Base-by-base conservation (phyloP, 495 filamentous ascomycete species). In the Venustampulla echinocandica region DNA sequence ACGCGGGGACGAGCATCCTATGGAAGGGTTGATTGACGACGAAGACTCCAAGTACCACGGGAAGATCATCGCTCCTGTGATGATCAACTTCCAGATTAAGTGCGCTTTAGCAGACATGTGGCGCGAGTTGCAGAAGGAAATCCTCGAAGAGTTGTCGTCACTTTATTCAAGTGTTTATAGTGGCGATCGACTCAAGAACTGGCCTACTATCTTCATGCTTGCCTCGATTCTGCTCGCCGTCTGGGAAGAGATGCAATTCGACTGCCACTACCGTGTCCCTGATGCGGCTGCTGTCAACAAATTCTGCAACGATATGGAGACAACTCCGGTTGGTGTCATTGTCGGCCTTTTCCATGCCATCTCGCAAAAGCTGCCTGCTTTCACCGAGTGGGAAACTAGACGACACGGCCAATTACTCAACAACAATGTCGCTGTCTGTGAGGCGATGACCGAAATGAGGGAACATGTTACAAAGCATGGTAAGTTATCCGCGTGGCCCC, bases 21-120 rank as follows among this genome's bases (percentile, higher is more conserved):
- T 88, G 66, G 66, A 81, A 40, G 89, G 89, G 55, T 81, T 82
- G 69, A 89, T 95, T 48, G 72, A 85, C 25, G 80, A 86, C 51
- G 71, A 80, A 45, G 70, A 76, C 21, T 90, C 85, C 46, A 89
- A 82, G 51, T 94, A 82, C 74, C 75, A 69, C 47, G 89, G 89
- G 60, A 89, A 90, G 74, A 88, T 79, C 20, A 76, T 92, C 53
- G 89, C 89, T 13, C 89, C 89, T 2, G 87, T 95, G 52, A 92
- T 95, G 88, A 90, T 95, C 77, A 95, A 95, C 70, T 95, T 95
- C 77, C 86, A 95, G 68, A 84, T 95, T 67, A 95, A 95, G 74
- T 86, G 80, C 60, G 89, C 89, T 38, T 80, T 95, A 71, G 88
- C 87, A 23, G 85, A 87, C 57, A 88, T 94, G 85, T 95, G 89